Evolutionary conservation across 2,329 filamentous ascomycete genomes (phyloP), one percentile per base, ranked within the genome.

Genomic region (Lachnellula cervina): DNA sequence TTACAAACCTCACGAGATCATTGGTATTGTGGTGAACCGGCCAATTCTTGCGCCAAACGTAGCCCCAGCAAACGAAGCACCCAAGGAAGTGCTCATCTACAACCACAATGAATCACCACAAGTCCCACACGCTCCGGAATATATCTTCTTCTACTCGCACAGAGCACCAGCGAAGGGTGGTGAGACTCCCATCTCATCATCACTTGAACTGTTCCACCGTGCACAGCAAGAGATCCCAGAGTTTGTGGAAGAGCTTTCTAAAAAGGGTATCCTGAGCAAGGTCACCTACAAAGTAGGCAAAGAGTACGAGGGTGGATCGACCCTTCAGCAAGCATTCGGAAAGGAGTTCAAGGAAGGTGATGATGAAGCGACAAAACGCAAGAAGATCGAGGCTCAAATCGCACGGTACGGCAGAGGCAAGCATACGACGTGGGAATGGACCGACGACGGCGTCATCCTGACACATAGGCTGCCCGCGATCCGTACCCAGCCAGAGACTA

Each of bases 61-160:
- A 1, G 73, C 73, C 2, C 76, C 76, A 0, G 77, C 77, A 4
- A 80, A 78, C 54, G 75, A 78, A 62, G 70, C 75, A 2, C 74
- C 76, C 1, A 76, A 76, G 59, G 71, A 76, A 49, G 73, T 77
- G 1, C 66, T 73, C 7, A 77, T 79, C 42, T 78, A 77, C 62
- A 78, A 72, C 59, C 77, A 79, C 65, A 80, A 79, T 57, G 77
- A 80, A 59, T 78, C 74, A 0, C 74, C 75, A 0, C 76, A 78
- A 58, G 76, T 78, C 0, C 77, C 77, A 1, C 77, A 79, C 56
- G 75, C 76, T 0, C 77, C 77, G 0, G 77, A 76, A 57, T 79
- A 79, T 56, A 74, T 79, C 49, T 77, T 79, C 62, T 78, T 79
- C 67, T 78, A 78, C 47, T 64, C 14, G 14, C 46, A 55, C 28